These are phyloP conservation scores for Aspergillus melleus DNA, from an alignment of 2,329 filamentous ascomycete genomes.

Conservation along the genomic window DNA sequence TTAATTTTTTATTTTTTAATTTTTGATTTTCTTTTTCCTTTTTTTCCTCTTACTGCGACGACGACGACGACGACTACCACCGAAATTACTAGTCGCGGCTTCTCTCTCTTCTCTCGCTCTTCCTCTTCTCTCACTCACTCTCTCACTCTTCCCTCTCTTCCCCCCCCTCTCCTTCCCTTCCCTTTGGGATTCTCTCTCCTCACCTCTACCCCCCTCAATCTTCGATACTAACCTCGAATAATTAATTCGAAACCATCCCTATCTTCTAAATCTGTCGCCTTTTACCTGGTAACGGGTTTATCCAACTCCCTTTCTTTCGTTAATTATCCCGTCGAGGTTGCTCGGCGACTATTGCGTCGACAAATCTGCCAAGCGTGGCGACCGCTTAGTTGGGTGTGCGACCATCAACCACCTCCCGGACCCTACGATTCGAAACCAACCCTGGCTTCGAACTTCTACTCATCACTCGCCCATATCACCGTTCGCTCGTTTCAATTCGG, in stretches of 20 bases:
- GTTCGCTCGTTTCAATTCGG: not conserved
- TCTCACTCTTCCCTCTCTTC: slow-evolving; percentile 12
- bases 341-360: slow-evolving; percentile 20
- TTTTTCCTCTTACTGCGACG: not conserved
- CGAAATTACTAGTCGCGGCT: not conserved
- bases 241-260: not conserved
- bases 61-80: slow-evolving; percentile 3
- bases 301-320: slow-evolving; percentile 9
- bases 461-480: not conserved
- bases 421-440: slow-evolving; percentile 9
- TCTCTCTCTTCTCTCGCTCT: slow-evolving; percentile 14
- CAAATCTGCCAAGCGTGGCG: slow-evolving; percentile 24
- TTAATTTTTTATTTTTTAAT: not conserved
- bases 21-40: not conserved
- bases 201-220: not conserved
- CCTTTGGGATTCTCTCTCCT: slow-evolving; percentile 5
- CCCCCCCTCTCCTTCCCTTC: slow-evolving; percentile 13
- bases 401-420: slow-evolving; percentile 15
- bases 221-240: not conserved
- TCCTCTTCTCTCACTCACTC: slow-evolving; percentile 7
- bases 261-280: slow-evolving; percentile 3
- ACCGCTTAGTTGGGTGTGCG: slow-evolving; percentile 30
- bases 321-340: slow-evolving; percentile 27
- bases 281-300: not conserved
- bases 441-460: not conserved